A percentile compares a stretch with the other conserved stretches of the same genome.
These are phyloP conservation scores for Lasiodiplodia sp. DNA, from an alignment of 2,329 filamentous ascomycete genomes.

Conservation along the genomic window DNA sequence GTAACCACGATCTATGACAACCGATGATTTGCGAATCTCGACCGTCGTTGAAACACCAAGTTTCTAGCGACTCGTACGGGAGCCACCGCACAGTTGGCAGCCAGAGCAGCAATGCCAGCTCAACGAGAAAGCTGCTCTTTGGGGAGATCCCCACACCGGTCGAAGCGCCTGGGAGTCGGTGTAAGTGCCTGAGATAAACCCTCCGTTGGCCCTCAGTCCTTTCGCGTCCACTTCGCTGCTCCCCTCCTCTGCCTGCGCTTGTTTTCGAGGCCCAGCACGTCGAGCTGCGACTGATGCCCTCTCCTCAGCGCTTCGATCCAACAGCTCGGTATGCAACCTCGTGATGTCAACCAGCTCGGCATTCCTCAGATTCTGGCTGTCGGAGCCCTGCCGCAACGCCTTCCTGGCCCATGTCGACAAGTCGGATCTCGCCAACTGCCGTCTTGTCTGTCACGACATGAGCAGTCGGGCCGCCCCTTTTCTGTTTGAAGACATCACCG, in stretches of 20 bases:
- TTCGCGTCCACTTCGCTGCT: slow-evolving; percentile 31
- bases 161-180: slow-evolving; percentile 38
- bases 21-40: slow-evolving; percentile 45
- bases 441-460: slow-evolving; percentile 73
- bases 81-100: slow-evolving; percentile 41
- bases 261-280: not conserved
- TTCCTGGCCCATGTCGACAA: slow-evolving; percentile 52
- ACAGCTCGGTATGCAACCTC: slow-evolving; percentile 57
- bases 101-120: slow-evolving; percentile 46
- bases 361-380: slow-evolving; percentile 59
- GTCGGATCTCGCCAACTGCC: slow-evolving; percentile 58
- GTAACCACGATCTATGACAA: slow-evolving; percentile 30
- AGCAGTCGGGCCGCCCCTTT: slow-evolving; percentile 73
- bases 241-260: not conserved
- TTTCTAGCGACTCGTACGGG: slow-evolving; percentile 30
- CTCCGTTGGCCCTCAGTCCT: slow-evolving; percentile 28
- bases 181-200: slow-evolving; percentile 27
- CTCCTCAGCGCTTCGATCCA: slow-evolving; percentile 51
- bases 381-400: slow-evolving; percentile 55
- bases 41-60: slow-evolving; percentile 37
- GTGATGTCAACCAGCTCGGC: slow-evolving; percentile 57
- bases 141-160: slow-evolving; percentile 58
- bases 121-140: slow-evolving; percentile 53
- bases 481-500: slow-evolving; percentile 72
- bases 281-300: slow-evolving; percentile 35